Conservation (phyloP, 148 eudicot genomes). For the Amaranthus cruentus region DNA sequence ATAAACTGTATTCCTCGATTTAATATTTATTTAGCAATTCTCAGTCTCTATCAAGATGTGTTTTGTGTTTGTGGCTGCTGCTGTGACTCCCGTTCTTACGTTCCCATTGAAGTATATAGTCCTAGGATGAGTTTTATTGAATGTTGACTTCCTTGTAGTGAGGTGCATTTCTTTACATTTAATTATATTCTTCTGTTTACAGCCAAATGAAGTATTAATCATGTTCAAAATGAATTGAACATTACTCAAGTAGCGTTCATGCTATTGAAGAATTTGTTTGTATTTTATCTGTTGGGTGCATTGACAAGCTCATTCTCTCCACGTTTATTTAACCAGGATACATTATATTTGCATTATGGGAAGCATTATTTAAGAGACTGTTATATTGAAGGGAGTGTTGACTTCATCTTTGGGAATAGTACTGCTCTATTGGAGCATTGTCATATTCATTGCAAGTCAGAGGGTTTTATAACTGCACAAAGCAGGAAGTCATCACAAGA, state of each 20-base stretch:
- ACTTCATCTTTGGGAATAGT: slow-evolving; percentile 95
- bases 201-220: neutral
- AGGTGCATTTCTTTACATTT: too few species aligned
- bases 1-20: too few species aligned
- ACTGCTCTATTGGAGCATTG: slow-evolving; percentile 97
- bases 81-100: too few species aligned
- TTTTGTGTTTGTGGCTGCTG: too few species aligned
- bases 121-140: too few species aligned
- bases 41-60: too few species aligned
- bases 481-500: slow-evolving; percentile 96
- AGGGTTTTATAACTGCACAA: slow-evolving; percentile 91
- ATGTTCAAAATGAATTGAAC: neutral
- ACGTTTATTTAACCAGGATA: slow-evolving; percentile 48
- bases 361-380: slow-evolving; percentile 88
- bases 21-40: too few species aligned
- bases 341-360: slow-evolving; percentile 88
- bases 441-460: slow-evolving; percentile 92
- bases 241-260: too few species aligned
- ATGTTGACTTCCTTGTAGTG: too few species aligned
- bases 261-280: neutral
- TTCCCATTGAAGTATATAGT: too few species aligned
- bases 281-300: too few species aligned
- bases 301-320: neutral
- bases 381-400: slow-evolving; percentile 95
- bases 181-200: neutral